These are phyloP conservation scores for Simmondsia chinensis DNA, from an alignment of 148 eudicot genomes.

Conservation along the genomic window DNA sequence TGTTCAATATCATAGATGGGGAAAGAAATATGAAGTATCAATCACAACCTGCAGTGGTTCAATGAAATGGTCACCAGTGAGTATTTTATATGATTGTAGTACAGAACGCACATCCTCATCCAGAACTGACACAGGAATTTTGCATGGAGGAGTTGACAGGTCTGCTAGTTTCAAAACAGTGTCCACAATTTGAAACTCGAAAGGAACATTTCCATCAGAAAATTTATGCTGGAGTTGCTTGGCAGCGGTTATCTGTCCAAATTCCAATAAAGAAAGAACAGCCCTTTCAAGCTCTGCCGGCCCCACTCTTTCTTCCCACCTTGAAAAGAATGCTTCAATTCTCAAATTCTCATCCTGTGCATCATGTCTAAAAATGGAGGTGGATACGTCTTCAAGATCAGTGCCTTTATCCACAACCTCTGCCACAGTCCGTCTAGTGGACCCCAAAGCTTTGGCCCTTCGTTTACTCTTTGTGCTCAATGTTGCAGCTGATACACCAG, in stretches of 20 bases:
- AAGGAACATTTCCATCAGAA: constrained; percentile 55
- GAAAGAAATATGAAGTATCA: background rate
- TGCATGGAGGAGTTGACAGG: constrained; percentile 59
- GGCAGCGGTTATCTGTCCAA: constrained; percentile 93
- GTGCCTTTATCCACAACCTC: constrained; percentile 38
- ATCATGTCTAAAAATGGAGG: constrained; percentile 32
- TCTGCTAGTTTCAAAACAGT: constrained; percentile 78
- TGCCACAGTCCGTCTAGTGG: constrained; percentile 40
- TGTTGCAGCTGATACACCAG: constrained; percentile 24
- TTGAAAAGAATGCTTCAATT: constrained; percentile 57
- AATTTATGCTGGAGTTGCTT: constrained; percentile 89
- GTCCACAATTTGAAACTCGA: constrained; percentile 63
- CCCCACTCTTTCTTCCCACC: constrained; percentile 95
- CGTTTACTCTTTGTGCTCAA: constrained; percentile 55
- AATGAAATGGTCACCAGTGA: constrained; percentile 29
- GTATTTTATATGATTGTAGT: constrained; percentile 44
- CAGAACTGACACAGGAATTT: constrained; percentile 36
- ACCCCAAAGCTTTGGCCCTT: constrained; percentile 51
- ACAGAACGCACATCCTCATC: constrained; percentile 67
- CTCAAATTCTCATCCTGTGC: constrained; percentile 43
- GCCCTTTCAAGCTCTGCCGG: constrained; percentile 90
- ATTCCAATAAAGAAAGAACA: constrained; percentile 84
- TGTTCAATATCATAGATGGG: background rate
- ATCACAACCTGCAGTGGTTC: constrained; percentile 87
- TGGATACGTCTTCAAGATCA: constrained; percentile 44